A percentile compares a stretch with the other conserved stretches of the same genome.
Evolutionary conservation across 257 asterid species (phyloP).

Genomic region (Solanum dulcamara): DNA sequence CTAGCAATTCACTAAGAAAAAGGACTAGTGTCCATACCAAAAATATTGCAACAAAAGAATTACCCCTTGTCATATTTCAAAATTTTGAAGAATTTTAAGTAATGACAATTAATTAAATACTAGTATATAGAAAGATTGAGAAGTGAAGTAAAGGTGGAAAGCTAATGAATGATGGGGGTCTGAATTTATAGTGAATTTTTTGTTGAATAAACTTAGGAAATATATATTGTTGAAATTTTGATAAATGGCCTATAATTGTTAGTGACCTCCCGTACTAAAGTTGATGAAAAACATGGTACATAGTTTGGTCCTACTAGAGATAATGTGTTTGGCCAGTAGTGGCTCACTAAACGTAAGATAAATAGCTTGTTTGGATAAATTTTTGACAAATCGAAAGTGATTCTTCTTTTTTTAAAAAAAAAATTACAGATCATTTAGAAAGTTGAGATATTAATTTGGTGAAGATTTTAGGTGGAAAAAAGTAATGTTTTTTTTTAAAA

Average conservation of each 20-base stretch:
- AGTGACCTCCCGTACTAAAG: no score
- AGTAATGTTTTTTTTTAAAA: no score
- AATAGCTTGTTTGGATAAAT: background rate
- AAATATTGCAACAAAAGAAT: background rate
- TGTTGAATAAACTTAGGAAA: background rate
- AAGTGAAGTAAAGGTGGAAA: background rate
- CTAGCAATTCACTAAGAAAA: background rate
- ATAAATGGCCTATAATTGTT: background rate
- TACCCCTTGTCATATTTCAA: background rate
- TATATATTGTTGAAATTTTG: no score
- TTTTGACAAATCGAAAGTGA: background rate
- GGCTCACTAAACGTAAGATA: background rate
- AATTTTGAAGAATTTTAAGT: background rate
- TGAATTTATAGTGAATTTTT: background rate
- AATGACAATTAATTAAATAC: no score
- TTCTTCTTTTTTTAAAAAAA: accelerated
- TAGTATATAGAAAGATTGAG: background rate
- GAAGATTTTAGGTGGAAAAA: no score
- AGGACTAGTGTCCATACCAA: background rate
- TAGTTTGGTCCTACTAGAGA: background rate
- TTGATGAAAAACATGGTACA: background rate
- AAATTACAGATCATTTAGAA: no score
- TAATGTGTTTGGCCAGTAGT: background rate
- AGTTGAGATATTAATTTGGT: background rate
- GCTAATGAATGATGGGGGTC: background rate